Base-by-base conservation (phyloP, 2,329 filamentous ascomycete genomes). In the Apiospora hydei region DNA sequence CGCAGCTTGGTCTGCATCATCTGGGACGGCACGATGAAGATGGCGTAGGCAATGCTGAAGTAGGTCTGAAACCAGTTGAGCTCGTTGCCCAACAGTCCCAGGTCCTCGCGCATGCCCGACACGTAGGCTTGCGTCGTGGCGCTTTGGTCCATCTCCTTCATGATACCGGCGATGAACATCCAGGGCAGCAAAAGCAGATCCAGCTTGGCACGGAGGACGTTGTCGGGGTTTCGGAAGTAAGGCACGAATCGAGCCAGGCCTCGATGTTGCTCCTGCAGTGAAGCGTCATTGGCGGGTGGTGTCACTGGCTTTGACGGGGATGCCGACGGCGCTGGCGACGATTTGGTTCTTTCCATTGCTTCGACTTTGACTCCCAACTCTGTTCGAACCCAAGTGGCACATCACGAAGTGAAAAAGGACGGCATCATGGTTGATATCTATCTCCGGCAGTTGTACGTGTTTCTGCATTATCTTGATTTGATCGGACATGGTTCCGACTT, bases 71-170 rank as follows among this genome's bases (percentile, higher is more conserved):
- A 74, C 47, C 71, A 70, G 61, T 72, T 71, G 21, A 74, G 73
- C 57, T 74, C 73, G 47, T 74, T 74, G 26, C 71, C 73, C 18
- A 70, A 70, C 8, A 74, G 73, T 1, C 69, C 69, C 21, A 74
- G 68, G 21, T 71, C 64, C 46, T 84, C 69, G 67, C 84, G 74
- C 78, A 81, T 84, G 34, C 84, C 84, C 0, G 81, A 82, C 1
- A 84, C 80, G 69, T 81, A 82, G 0, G 81, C 81, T 38, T 81
- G 79, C 0, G 81, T 82, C 0, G 81, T 82, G 0, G 81, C 80
- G 2, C 79, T 80, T 71, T 82, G 81, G 51, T 82, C 81, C 80
- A 82, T 80, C 66, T 82, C 81, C 53, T 82, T 82, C 74, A 82
- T 75, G 16, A 82, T 74, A 2, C 81, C 81, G 8, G 81, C 81